Conservation (phyloP, 495 filamentous ascomycete genomes). For the Xylaria palmicola region DNA sequence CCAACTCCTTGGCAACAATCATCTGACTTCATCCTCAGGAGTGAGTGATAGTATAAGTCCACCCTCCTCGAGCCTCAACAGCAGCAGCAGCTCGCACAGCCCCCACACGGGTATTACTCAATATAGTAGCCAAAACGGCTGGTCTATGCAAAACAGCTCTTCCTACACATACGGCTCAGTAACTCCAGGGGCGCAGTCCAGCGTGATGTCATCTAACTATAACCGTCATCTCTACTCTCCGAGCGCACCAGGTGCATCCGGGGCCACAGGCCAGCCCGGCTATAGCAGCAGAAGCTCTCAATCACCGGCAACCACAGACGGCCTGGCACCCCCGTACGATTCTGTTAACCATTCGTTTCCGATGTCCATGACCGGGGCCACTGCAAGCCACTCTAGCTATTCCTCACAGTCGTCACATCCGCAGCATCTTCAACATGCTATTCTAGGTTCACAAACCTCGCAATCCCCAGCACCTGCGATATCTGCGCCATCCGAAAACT, state of each 20-base stretch:
- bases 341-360: slow-evolving; percentile 32
- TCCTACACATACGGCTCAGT: slow-evolving; percentile 47
- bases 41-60: slow-evolving; percentile 60
- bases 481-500: slow-evolving; percentile 62
- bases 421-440: slow-evolving; percentile 25
- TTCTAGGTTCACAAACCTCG: slow-evolving; percentile 35
- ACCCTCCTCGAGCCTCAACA: slow-evolving; percentile 57
- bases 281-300: slow-evolving; percentile 36
- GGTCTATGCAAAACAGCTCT: slow-evolving; percentile 54
- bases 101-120: slow-evolving; percentile 47
- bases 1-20: slow-evolving; percentile 31
- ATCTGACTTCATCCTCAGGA: slow-evolving; percentile 44
- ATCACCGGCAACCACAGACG: slow-evolving; percentile 32
- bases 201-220: slow-evolving; percentile 35
- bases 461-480: slow-evolving; percentile 61
- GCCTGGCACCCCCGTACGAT: slow-evolving; percentile 30
- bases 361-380: slow-evolving; percentile 33
- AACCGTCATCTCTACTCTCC: slow-evolving; percentile 56
- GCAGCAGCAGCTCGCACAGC: slow-evolving; percentile 49
- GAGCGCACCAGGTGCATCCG: slow-evolving; percentile 31
- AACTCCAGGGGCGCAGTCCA: slow-evolving; percentile 36
- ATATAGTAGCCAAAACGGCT: slow-evolving; percentile 49
- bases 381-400: slow-evolving; percentile 28
- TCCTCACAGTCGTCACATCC: slow-evolving; percentile 22
- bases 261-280: slow-evolving; percentile 7